Conservation (phyloP, 1,139 yeast genomes). For the Yamadazyma siamensis region DNA sequence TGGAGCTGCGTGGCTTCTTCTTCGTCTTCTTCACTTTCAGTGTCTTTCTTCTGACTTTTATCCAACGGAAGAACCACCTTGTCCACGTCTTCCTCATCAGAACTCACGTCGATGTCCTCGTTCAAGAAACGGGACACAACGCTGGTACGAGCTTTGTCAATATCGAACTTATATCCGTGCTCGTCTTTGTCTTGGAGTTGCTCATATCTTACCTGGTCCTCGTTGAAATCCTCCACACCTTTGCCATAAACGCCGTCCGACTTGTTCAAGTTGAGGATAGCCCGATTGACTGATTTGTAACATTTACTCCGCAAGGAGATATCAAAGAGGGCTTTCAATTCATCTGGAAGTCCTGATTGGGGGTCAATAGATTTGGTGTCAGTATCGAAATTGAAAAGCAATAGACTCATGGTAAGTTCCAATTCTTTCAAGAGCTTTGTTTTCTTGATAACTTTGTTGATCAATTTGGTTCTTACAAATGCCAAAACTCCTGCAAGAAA, state of each 20-base stretch:
- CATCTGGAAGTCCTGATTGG: slow-evolving; percentile 49
- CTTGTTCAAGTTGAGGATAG: slow-evolving; percentile 30
- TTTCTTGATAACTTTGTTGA: slow-evolving; percentile 54
- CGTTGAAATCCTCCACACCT: slow-evolving; percentile 8
- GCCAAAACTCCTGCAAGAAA: slow-evolving; percentile 55
- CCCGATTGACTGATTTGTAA: slow-evolving; percentile 56
- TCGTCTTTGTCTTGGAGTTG: slow-evolving; percentile 7
- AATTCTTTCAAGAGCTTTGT: slow-evolving; percentile 54
- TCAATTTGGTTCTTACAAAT: slow-evolving; percentile 60
- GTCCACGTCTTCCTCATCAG: slow-evolving; percentile 3
- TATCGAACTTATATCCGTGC: slow-evolving; percentile 14
- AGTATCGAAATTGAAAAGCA: slow-evolving; percentile 54
- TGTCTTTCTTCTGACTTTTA: slow-evolving; percentile 11
- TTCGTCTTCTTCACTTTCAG: slow-evolving; percentile 22
- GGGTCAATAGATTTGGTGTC: slow-evolving; percentile 32
- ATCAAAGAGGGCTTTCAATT: slow-evolving; percentile 49
- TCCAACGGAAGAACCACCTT: background rate
- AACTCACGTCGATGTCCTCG: slow-evolving; percentile 5
- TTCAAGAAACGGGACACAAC: slow-evolving; percentile 1
- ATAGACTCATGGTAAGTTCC: slow-evolving; percentile 67
- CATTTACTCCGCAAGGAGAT: slow-evolving; percentile 54
- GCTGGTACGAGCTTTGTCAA: slow-evolving; percentile 7
- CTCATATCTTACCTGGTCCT: slow-evolving; percentile 14
- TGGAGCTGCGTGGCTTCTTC: slow-evolving; percentile 25
- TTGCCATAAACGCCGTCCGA: too few species aligned